phyloP scores from a whole-genome alignment of 208 protist genomes.

The Plasmodiophora brassicae region DNA sequence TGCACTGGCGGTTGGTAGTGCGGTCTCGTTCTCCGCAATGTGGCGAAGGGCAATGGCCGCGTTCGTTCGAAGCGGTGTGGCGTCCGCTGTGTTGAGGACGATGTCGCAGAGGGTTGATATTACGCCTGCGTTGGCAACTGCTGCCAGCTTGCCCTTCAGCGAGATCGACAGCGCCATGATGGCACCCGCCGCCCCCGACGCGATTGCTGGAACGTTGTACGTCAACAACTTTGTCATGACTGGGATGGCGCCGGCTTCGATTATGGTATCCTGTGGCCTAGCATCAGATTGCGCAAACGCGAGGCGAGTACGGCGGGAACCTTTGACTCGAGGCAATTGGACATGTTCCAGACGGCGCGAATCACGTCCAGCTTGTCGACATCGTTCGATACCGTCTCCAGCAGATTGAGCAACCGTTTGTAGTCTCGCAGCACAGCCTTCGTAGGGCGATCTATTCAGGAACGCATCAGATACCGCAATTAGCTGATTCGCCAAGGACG shows the following conservation, averaged over 20 bases:
- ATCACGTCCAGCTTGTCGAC: neutral
- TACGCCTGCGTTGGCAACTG: neutral
- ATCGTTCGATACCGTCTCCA: neutral
- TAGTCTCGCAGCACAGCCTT: neutral
- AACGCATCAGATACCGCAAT: neutral
- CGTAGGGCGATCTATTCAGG: neutral
- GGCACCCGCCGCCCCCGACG: neutral
- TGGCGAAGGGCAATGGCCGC: neutral
- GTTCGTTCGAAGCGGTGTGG: neutral
- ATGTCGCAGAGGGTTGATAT: neutral
- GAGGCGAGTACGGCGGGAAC: no score
- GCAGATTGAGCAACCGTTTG: neutral
- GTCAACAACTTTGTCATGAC: neutral
- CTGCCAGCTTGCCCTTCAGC: neutral
- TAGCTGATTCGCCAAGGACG: no score
- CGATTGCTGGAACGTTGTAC: neutral
- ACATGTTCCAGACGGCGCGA: neutral
- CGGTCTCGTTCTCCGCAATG: neutral
- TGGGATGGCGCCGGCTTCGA: neutral
- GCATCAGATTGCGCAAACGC: no score
- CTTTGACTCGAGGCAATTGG: neutral
- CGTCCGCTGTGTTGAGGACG: neutral
- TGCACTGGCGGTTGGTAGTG: neutral
- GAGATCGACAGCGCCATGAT: neutral
- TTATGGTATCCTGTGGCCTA: neutral